A percentile compares a stretch with the other conserved stretches of the same genome.
These are phyloP conservation scores for Arachnomyces sp. DNA, from an alignment of 2,329 filamentous ascomycete genomes.

Conservation along the genomic window DNA sequence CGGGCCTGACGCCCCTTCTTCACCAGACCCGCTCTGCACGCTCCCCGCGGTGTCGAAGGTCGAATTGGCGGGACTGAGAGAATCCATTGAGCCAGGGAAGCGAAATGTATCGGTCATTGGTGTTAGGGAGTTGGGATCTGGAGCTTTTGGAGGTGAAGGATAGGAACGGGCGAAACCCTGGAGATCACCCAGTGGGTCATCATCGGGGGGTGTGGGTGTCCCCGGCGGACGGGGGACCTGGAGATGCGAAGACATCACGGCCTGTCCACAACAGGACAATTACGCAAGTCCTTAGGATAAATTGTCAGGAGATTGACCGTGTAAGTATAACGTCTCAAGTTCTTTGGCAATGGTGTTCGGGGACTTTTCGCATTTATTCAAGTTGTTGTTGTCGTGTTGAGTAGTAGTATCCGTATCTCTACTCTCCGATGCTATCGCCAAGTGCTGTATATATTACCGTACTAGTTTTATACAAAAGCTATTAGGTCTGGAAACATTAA, in stretches of 20 bases:
- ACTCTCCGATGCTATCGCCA: too few relatives aligned
- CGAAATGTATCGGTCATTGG: constrained; percentile 35
- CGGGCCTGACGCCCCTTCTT: constrained; percentile 45
- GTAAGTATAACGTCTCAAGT: too few relatives aligned
- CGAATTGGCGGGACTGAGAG: constrained; percentile 24
- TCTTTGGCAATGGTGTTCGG: too few relatives aligned
- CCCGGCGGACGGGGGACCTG: constrained; percentile 54
- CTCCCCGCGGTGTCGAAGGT: constrained; percentile 18
- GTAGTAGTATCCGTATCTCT: too few relatives aligned
- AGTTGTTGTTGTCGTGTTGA: too few relatives aligned
- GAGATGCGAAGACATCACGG: constrained; percentile 51
- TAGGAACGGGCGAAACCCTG: constrained; percentile 13
- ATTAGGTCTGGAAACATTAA: too few relatives aligned
- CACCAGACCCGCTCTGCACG: constrained; percentile 21
- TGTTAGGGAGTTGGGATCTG: constrained; percentile 42
- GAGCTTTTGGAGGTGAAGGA: constrained; percentile 22
- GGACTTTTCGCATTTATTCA: too few relatives aligned
- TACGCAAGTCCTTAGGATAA: too few relatives aligned
- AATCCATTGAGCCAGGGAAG: constrained; percentile 20
- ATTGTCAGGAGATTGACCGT: too few relatives aligned
- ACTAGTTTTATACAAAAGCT: too few relatives aligned
- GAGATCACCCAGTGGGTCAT: constrained; percentile 23
- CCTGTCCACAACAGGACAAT: too few relatives aligned
- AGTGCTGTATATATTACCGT: too few relatives aligned
- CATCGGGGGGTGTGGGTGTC: constrained; percentile 57